phyloP scores from a whole-genome alignment of 306 rosid genomes.

The Alnus rubra region DNA sequence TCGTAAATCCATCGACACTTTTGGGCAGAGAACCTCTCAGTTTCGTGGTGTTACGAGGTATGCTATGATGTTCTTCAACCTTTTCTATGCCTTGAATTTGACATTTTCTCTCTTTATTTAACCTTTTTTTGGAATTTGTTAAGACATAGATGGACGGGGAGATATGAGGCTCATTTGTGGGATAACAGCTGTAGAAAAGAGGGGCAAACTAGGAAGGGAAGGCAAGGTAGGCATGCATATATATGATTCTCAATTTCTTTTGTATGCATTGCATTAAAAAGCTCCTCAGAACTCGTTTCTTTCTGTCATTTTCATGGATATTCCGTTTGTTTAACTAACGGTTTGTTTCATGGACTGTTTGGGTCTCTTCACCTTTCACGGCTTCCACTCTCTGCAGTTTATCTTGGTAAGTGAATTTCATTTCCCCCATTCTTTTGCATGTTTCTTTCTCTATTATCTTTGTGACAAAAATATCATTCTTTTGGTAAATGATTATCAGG shows the following conservation, averaged over 20 bases:
- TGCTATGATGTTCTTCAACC: background rate
- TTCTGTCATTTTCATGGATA: background rate
- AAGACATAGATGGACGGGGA: slow-evolving; percentile 94
- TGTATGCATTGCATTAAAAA: too few relatives aligned
- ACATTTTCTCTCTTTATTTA: background rate
- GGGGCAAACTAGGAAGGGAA: slow-evolving; percentile 99
- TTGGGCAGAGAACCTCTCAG: slow-evolving; percentile 98
- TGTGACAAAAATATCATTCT: slow-evolving; percentile 1
- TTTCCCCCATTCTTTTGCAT: slow-evolving; percentile 24
- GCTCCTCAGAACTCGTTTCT: too few relatives aligned
- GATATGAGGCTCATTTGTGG: slow-evolving; percentile 99
- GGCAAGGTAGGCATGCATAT: slow-evolving; percentile 66
- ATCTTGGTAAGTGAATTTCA: slow-evolving; percentile 74
- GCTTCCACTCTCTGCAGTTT: slow-evolving; percentile 63
- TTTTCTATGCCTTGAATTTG: background rate
- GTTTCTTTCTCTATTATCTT: slow-evolving; percentile 31
- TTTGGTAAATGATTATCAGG: slow-evolving; percentile 55
- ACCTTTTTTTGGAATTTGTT: background rate
- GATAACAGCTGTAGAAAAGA: slow-evolving; percentile 99
- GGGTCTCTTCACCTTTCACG: slow-evolving; percentile 44
- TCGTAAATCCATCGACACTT: slow-evolving; percentile 89
- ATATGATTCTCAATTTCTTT: too few relatives aligned
- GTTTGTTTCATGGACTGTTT: slow-evolving; percentile 46
- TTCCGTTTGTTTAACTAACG: slow-evolving; percentile 36
- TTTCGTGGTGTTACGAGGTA: slow-evolving; percentile 97